Evolutionary conservation across 306 rosid genomes (phyloP).

Genomic region (Malus orientalis): DNA sequence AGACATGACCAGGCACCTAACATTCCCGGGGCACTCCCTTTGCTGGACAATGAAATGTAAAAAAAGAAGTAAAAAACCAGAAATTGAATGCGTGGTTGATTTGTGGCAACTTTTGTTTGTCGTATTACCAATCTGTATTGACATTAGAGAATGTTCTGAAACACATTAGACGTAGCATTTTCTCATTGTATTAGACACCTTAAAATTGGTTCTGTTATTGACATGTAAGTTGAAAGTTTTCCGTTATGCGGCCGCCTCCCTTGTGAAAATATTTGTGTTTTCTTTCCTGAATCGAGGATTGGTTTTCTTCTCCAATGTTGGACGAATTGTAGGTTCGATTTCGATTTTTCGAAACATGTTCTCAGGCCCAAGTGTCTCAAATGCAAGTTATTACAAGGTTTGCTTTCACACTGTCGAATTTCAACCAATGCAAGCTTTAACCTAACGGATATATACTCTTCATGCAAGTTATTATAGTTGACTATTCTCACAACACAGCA

Average conservation of each 20-base stretch:
- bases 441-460: background rate
- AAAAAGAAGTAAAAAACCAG: conserved; percentile 5
- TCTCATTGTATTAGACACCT: conserved; percentile 15
- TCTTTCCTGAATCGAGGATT: background rate
- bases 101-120: conserved; percentile 17
- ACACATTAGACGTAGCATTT: conserved; percentile 18
- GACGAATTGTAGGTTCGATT: background rate
- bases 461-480: background rate
- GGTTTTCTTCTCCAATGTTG: background rate
- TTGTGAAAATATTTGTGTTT: background rate
- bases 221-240: background rate
- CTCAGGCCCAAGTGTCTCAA: background rate
- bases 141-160: conserved; percentile 16
- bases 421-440: background rate
- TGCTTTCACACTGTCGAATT: background rate
- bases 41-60: conserved; percentile 24
- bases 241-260: background rate
- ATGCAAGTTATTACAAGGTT: background rate
- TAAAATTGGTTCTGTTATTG: conserved; percentile 5
- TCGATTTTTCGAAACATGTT: background rate
- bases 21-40: background rate
- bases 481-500: background rate
- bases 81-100: conserved; percentile 28
- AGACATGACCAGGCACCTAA: conserved; percentile 35
- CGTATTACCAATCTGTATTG: conserved; percentile 28